These are phyloP conservation scores for Lupinus albus DNA, from an alignment of 306 rosid species.

Conservation along the genomic window DNA sequence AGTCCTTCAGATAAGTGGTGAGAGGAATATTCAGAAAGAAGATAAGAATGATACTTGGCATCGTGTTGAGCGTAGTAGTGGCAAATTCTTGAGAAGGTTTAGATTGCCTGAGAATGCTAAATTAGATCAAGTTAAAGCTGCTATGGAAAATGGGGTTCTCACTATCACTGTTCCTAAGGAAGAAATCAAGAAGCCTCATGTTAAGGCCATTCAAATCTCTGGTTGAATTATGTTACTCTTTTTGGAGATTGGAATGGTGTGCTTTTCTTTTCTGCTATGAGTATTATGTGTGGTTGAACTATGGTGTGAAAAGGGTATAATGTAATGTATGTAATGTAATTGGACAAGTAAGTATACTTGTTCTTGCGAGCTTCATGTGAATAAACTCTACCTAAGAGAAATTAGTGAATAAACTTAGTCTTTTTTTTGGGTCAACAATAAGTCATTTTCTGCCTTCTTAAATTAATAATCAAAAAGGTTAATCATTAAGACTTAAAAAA, in stretches of 20 bases:
- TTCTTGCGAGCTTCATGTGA: no score
- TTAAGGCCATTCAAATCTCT: conserved; percentile 41
- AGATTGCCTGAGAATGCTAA: conserved; percentile 43
- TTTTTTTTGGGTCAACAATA: no score
- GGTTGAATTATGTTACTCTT: not conserved
- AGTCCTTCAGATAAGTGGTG: conserved; percentile 46
- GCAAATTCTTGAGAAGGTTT: conserved; percentile 44
- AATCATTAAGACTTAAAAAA: no score
- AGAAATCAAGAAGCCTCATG: conserved; percentile 2
- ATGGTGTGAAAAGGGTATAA: not conserved
- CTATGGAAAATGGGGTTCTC: conserved; percentile 51
- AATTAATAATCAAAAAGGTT: no score
- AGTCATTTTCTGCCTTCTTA: no score
- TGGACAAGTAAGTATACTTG: no score
- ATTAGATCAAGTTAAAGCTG: conserved; percentile 41
- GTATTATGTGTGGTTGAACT: not conserved
- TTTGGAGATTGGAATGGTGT: not conserved
- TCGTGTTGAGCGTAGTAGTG: conserved; percentile 47
- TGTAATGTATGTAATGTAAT: not conserved
- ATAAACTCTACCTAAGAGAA: no score
- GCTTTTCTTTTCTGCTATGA: not conserved
- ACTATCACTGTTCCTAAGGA: conserved; percentile 47
- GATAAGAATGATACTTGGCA: conserved; percentile 49
- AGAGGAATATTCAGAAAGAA: conserved; percentile 47
- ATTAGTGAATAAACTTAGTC: no score